A percentile compares a stretch with the other conserved stretches of the same genome.
Evolutionary conservation across 495 filamentous ascomycete genomes (phyloP).

Genomic region (Penicillium odoratum): DNA sequence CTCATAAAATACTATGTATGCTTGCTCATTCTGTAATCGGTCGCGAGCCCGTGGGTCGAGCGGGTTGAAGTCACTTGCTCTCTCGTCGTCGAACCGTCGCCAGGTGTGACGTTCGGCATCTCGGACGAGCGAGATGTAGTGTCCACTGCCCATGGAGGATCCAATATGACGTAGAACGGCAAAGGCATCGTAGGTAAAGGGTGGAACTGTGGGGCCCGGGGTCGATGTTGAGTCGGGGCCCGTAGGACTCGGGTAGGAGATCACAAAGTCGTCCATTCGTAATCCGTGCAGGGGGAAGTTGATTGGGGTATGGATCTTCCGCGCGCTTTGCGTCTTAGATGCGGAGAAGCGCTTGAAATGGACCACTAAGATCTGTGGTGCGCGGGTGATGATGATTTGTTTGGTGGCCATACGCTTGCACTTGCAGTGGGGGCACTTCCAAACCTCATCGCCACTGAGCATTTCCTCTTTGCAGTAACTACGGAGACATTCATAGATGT

Average conservation of each 20-base stretch:
- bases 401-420: conserved; percentile 67
- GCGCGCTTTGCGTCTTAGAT: conserved; percentile 53
- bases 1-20: conserved; percentile 70
- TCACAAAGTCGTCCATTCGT: conserved; percentile 61
- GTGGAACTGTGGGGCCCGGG: conserved; percentile 53
- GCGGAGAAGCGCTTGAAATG: conserved; percentile 75
- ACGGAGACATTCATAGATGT: conserved; percentile 64
- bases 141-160: conserved; percentile 60
- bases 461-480: conserved; percentile 69
- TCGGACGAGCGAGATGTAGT: conserved; percentile 67
- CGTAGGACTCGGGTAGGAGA: conserved; percentile 34
- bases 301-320: conserved; percentile 67
- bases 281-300: conserved; percentile 67
- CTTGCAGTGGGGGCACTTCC: conserved; percentile 73
- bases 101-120: conserved; percentile 62
- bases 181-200: conserved; percentile 72
- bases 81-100: conserved; percentile 66
- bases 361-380: conserved; percentile 69
- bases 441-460: conserved; percentile 65
- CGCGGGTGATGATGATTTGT: conserved; percentile 70
- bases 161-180: conserved; percentile 70
- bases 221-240: conserved; percentile 24
- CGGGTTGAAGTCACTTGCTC: conserved; percentile 58
- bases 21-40: conserved; percentile 60
- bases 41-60: conserved; percentile 45